Evolutionary conservation across 331 rosid species (phyloP).

Genomic region (Malus hybrid): DNA sequence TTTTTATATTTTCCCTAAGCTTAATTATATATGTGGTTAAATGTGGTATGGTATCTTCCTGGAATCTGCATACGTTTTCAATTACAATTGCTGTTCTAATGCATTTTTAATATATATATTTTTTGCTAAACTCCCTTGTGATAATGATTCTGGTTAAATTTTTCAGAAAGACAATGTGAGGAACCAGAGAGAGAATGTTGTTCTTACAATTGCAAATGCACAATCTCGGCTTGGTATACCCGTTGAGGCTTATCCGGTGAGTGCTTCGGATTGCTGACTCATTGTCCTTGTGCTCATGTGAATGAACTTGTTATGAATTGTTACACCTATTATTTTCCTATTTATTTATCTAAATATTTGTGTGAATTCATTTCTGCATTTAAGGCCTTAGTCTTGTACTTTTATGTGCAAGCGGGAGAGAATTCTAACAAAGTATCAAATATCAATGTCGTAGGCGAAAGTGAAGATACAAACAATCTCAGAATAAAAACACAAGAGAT

Average conservation of each 20-base stretch:
- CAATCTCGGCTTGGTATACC: slow-evolving; percentile 72
- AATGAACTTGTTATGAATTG: not conserved
- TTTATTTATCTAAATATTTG: not conserved
- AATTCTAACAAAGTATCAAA: too few relatives aligned
- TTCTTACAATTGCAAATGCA: slow-evolving; percentile 80
- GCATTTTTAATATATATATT: not conserved
- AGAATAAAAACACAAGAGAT: too few relatives aligned
- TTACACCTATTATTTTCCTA: not conserved
- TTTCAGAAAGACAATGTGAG: slow-evolving; percentile 79
- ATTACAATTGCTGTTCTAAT: not conserved
- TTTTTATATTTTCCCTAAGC: not conserved
- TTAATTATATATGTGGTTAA: slow-evolving; percentile 10
- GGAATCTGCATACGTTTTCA: not conserved
- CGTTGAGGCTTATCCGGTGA: slow-evolving; percentile 63
- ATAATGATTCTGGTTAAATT: not conserved
- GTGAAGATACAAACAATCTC: too few relatives aligned
- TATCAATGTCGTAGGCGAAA: too few relatives aligned
- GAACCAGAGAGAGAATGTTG: slow-evolving; percentile 88
- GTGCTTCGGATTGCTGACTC: slow-evolving; percentile 24
- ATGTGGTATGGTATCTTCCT: not conserved
- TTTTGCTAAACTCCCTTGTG: too few relatives aligned
- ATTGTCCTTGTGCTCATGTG: not conserved
- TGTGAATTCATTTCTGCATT: not conserved
- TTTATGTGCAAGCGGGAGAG: too few relatives aligned
- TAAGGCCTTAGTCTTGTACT: not conserved